These are phyloP conservation scores for Fusarium sp. DNA, from an alignment of 2,329 filamentous ascomycete species.

Conservation along the genomic window DNA sequence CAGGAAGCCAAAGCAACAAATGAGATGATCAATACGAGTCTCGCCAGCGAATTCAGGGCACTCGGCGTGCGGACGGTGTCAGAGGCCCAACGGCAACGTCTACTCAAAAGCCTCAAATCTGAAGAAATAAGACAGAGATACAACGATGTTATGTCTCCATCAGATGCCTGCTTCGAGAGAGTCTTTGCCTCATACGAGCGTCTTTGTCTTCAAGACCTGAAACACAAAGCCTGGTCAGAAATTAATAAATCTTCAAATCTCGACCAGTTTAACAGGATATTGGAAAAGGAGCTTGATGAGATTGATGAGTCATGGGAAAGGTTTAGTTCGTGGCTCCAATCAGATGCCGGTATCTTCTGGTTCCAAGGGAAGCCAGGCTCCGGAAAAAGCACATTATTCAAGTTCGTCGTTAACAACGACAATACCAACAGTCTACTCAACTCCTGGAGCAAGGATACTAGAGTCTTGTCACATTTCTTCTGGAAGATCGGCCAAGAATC, in stretches of 20 bases:
- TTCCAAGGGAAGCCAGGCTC: slow-evolving; percentile 7
- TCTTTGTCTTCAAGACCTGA: rapidly evolving
- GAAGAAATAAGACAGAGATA: background rate
- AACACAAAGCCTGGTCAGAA: rapidly evolving
- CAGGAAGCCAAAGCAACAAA: background rate
- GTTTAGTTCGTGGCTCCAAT: background rate
- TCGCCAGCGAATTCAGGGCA: background rate
- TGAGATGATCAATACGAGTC: background rate
- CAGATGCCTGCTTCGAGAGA: background rate
- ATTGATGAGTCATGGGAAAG: rapidly evolving
- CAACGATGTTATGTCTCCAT: rapidly evolving
- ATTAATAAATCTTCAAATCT: rapidly evolving
- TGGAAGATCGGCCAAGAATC: slow-evolving; percentile 12
- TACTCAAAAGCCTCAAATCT: background rate
- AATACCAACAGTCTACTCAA: rapidly evolving
- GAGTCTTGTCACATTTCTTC: background rate
- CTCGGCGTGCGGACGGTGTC: rapidly evolving
- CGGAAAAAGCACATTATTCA: slow-evolving; percentile 1
- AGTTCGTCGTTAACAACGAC: rapidly evolving
- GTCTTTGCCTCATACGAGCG: background rate
- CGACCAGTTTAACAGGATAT: rapidly evolving
- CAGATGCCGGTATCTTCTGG: background rate
- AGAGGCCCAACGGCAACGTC: background rate
- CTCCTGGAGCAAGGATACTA: rapidly evolving
- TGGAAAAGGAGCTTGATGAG: rapidly evolving